Conservation (phyloP, 106 monocot species). For the Dioscorea alata region DNA sequence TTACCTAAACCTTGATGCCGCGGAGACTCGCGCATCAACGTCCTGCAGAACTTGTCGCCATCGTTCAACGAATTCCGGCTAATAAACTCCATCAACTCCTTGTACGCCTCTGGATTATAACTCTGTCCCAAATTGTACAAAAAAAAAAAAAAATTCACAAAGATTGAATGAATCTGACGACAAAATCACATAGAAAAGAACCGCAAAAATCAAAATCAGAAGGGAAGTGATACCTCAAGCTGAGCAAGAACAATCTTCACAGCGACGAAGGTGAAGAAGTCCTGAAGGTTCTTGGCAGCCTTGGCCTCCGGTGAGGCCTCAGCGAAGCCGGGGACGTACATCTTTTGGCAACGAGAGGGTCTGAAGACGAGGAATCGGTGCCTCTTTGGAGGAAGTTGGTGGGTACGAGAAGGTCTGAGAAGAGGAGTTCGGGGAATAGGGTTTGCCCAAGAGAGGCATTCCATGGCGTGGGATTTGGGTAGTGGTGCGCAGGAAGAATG, state of each 20-base stretch:
- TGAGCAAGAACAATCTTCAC: slow-evolving; percentile 68
- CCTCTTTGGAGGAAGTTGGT: background rate
- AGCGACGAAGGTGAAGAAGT: slow-evolving; percentile 84
- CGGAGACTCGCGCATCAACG: slow-evolving; percentile 72
- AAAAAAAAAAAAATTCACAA: background rate
- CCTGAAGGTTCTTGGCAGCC: slow-evolving; percentile 70
- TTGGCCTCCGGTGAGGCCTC: slow-evolving; percentile 86
- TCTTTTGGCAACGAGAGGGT: slow-evolving; percentile 60
- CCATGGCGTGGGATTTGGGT: no score
- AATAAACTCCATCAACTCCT: slow-evolving; percentile 73
- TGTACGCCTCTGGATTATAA: slow-evolving; percentile 66
- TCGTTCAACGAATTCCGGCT: slow-evolving; percentile 52
- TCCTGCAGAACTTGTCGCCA: slow-evolving; percentile 61
- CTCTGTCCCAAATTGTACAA: slow-evolving; percentile 25
- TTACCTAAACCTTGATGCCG: slow-evolving; percentile 53
- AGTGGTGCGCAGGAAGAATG: no score
- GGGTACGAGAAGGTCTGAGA: background rate
- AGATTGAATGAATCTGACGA: background rate
- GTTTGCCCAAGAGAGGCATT: no score
- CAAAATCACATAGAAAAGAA: background rate
- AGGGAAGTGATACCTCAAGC: slow-evolving; percentile 42
- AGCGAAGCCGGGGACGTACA: slow-evolving; percentile 81
- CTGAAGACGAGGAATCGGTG: background rate
- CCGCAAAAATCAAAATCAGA: background rate
- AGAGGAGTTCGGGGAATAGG: background rate